A percentile compares a stretch with the other conserved stretches of the same genome.
Evolutionary conservation across 177 flowering plant genomes (phyloP).

Genomic region (Viscum album): DNA sequence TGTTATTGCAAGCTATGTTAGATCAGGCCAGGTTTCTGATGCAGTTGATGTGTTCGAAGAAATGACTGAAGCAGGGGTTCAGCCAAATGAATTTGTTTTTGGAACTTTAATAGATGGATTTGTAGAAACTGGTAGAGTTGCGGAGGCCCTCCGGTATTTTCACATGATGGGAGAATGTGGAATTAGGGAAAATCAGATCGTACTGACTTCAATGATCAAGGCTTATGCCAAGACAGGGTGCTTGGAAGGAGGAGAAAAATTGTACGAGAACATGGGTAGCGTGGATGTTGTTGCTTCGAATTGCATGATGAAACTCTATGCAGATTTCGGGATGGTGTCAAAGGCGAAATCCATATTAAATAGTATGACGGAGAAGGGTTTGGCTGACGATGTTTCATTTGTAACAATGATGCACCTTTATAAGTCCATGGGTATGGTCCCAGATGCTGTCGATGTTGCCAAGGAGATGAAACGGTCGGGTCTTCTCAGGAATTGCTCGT

Average conservation of each 20-base stretch:
- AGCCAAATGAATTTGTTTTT: slow-evolving; percentile 73
- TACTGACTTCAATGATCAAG: slow-evolving; percentile 70
- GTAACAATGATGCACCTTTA: slow-evolving; percentile 71
- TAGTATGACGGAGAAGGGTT: slow-evolving; percentile 36
- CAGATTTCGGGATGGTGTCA: slow-evolving; percentile 58
- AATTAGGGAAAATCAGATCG: slow-evolving; percentile 48
- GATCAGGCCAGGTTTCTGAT: slow-evolving; percentile 42
- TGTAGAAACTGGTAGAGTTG: slow-evolving; percentile 56
- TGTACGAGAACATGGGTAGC: slow-evolving; percentile 61
- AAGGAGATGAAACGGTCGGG: slow-evolving; percentile 69
- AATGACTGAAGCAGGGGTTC: slow-evolving; percentile 44
- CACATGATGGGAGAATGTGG: slow-evolving; percentile 52
- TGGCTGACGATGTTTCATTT: slow-evolving; percentile 61
- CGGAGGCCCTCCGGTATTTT: slow-evolving; percentile 61
- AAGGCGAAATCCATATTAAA: slow-evolving; percentile 59
- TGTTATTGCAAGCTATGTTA: slow-evolving; percentile 53
- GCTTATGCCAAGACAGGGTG: slow-evolving; percentile 60
- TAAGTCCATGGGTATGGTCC: slow-evolving; percentile 66
- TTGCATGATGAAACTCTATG: slow-evolving; percentile 64
- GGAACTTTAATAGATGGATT: slow-evolving; percentile 74
- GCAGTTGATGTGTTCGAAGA: slow-evolving; percentile 52
- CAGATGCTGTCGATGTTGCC: slow-evolving; percentile 63
- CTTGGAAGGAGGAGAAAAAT: slow-evolving; percentile 47
- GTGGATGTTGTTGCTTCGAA: slow-evolving; percentile 72
- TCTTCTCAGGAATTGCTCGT: slow-evolving; percentile 42